phyloP scores from a whole-genome alignment of 73 alveolate genomes.

The Effrenium voratum region DNA sequence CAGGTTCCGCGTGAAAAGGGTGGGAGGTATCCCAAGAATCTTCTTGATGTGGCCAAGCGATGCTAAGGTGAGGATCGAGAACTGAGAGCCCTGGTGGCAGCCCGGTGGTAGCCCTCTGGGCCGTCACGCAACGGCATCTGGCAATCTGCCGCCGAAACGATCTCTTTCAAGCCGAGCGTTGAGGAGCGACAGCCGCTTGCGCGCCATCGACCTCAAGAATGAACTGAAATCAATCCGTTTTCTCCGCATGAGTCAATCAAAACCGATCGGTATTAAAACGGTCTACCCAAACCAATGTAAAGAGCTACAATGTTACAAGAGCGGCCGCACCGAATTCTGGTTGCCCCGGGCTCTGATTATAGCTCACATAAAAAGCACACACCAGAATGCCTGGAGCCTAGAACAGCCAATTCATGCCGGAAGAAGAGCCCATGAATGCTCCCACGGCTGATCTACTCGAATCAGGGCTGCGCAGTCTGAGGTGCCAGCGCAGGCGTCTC shows the following conservation, averaged over 20 bases:
- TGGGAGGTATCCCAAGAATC: too few species aligned
- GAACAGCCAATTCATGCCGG: too few species aligned
- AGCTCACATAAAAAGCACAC: neutral
- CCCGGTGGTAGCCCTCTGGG: too few species aligned
- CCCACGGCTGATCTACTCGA: too few species aligned
- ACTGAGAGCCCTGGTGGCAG: too few species aligned
- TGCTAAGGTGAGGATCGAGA: too few species aligned
- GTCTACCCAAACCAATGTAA: neutral
- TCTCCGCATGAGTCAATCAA: neutral
- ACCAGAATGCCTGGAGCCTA: neutral
- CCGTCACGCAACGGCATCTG: too few species aligned
- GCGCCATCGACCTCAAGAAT: constrained; percentile 17
- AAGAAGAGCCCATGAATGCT: too few species aligned
- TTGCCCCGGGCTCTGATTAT: neutral
- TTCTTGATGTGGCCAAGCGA: too few species aligned
- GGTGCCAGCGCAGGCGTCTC: too few species aligned
- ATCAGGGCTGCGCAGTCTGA: too few species aligned
- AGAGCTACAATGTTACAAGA: neutral
- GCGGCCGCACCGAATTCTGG: neutral
- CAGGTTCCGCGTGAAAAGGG: too few species aligned
- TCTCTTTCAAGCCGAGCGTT: constrained; percentile 33
- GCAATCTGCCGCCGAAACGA: constrained; percentile 32
- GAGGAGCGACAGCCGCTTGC: constrained; percentile 8
- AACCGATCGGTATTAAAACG: neutral
- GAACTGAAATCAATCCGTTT: neutral